Base-by-base conservation (phyloP, 768 basidiomycete species). In the Serendipita sp. region DNA sequence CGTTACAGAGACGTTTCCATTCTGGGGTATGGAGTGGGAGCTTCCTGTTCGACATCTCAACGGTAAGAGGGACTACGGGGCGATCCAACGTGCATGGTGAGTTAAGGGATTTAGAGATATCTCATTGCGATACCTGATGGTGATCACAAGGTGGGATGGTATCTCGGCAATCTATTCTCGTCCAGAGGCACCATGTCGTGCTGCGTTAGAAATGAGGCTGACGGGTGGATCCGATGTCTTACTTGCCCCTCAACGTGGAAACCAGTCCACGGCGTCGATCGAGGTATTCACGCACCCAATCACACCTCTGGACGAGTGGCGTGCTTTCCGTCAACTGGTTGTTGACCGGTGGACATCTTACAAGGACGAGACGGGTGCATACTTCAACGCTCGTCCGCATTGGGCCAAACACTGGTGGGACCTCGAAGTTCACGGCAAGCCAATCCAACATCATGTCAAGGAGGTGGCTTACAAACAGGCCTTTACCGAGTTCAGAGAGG, bases 341-440 rank as follows among this genome's bases (percentile, higher is more conserved):
- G 66, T 68, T 16, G 70, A 71, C 47, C 66, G 66, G 35, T 72
- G 71, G 71, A 70, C 71, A 46, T 46, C 63, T 47, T 69, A 70
- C 18, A 67, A 60, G 30, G 71, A 71, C 46, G 65, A 58, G 41
- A 35, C 38, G 5, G 64, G 64, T 38, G 3, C 8, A 41, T 37
- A 16, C 34, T 65, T 72, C 53, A 67, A 68, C 54, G 65, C 70
- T 34, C 69, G 72, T 38, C 71, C 71, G 62, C 72, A 73, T 63
- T 72, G 72, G 71, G 71, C 72, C 63, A 72, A 72, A 65, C 68
- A 72, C 66, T 72, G 71, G 72, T 65, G 63, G 30, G 70, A 67
- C 8, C 63, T 71, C 44, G 64, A 60, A n/a, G 69, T 70, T 28
- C 38, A 63, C 37, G 70, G 66, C 34, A 69, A 70, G 66, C 68